A percentile compares a stretch with the other conserved stretches of the same genome.
Conservation (phyloP, 179 eudicot species). For the Silene vulgaris region DNA sequence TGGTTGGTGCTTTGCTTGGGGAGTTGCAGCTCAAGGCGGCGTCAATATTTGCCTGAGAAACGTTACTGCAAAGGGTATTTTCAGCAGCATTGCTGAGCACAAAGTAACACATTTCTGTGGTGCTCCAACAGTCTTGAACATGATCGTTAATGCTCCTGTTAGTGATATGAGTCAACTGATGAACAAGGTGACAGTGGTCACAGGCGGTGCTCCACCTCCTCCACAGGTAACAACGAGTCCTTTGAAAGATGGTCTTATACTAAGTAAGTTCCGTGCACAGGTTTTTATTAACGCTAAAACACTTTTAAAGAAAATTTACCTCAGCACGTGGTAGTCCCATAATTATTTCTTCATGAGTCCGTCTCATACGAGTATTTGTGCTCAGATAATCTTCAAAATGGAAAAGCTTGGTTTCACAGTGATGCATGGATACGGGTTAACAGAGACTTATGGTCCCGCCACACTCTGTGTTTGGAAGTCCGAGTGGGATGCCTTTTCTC, state of each 20-base stretch:
- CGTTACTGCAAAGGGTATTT: slow-evolving; percentile 51
- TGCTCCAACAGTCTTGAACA: slow-evolving; percentile 76
- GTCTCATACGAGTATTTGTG: not conserved
- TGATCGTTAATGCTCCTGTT: slow-evolving; percentile 46
- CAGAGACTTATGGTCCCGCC: slow-evolving; percentile 77
- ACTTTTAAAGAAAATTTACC: too few species aligned
- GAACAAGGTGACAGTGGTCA: slow-evolving; percentile 47
- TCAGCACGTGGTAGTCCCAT: too few species aligned
- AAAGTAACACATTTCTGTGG: slow-evolving; percentile 65
- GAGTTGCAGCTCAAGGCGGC: slow-evolving; percentile 71
- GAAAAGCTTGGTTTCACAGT: slow-evolving; percentile 70
- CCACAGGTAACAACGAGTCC: slow-evolving; percentile 32
- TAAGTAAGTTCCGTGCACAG: too few species aligned
- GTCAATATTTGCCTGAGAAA: slow-evolving; percentile 61
- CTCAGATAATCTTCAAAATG: slow-evolving; percentile 52
- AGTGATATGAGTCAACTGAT: slow-evolving; percentile 42
- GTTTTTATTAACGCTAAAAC: too few species aligned
- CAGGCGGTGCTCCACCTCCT: slow-evolving; percentile 82
- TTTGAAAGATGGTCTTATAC: not conserved
- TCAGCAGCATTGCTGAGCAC: slow-evolving; percentile 37
- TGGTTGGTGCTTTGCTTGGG: slow-evolving; percentile 88
- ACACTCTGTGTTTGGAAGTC: slow-evolving; percentile 76
- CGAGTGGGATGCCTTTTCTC: slow-evolving; percentile 59
- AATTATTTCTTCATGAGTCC: too few species aligned
- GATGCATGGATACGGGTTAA: slow-evolving; percentile 64